A percentile compares a stretch with the other conserved stretches of the same genome.
phyloP scores from a whole-genome alignment of 2,329 filamentous ascomycete species.

The Zymoseptoria crescenta region DNA sequence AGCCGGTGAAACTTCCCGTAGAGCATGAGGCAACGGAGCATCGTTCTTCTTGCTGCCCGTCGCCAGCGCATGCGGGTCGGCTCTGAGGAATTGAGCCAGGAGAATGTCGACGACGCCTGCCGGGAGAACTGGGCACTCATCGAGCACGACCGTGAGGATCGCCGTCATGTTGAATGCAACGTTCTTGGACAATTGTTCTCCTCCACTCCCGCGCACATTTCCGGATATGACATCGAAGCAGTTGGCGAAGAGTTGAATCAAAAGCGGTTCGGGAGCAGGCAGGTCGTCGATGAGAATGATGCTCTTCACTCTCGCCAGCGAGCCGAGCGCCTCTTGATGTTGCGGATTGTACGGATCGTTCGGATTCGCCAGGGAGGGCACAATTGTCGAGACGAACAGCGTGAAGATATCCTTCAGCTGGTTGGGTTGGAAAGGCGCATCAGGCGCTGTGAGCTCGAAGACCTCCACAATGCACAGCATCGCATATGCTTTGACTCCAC shows the following conservation, averaged over 20 bases:
- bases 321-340: slow-evolving; percentile 83
- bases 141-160: slow-evolving; percentile 75
- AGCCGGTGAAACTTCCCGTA: slow-evolving; percentile 81
- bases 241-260: slow-evolving; percentile 72
- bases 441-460: slow-evolving; percentile 81
- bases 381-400: slow-evolving; percentile 72
- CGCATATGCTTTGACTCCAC: slow-evolving; percentile 81
- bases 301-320: slow-evolving; percentile 87
- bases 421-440: slow-evolving; percentile 84
- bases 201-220: slow-evolving; percentile 63
- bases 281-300: slow-evolving; percentile 86
- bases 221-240: slow-evolving; percentile 89
- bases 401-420: slow-evolving; percentile 97
- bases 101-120: slow-evolving; percentile 82
- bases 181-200: slow-evolving; percentile 82
- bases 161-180: slow-evolving; percentile 88
- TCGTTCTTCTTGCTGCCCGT: slow-evolving; percentile 38
- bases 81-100: slow-evolving; percentile 88
- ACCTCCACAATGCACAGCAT: slow-evolving; percentile 89
- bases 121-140: slow-evolving; percentile 72
- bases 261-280: slow-evolving; percentile 69
- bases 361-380: slow-evolving; percentile 79
- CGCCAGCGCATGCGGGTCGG: slow-evolving; percentile 56
- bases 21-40: slow-evolving; percentile 17
- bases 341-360: slow-evolving; percentile 86